A percentile compares a stretch with the other conserved stretches of the same genome.
These are phyloP conservation scores for Stephania cephalantha DNA, from an alignment of 164 flowering plant species.

Conservation along the genomic window DNA sequence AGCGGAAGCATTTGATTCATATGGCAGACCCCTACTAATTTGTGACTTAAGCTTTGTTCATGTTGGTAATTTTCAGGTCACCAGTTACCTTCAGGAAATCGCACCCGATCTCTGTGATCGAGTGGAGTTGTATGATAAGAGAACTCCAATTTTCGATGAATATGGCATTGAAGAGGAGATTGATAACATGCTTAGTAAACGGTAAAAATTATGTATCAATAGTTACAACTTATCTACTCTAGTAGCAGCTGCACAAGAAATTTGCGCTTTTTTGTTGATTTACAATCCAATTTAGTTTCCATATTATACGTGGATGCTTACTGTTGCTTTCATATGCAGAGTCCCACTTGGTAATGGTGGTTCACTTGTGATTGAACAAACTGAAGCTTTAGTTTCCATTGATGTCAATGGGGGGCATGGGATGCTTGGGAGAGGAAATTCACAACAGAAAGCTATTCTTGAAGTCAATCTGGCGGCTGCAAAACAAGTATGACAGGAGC, in stretches of 20 bases:
- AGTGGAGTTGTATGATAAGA: conserved; percentile 65
- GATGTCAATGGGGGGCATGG: conserved; percentile 98
- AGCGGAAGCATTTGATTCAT: too few relatives aligned
- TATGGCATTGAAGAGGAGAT: conserved; percentile 91
- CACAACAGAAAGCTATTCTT: conserved; percentile 86
- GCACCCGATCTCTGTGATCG: conserved; percentile 90
- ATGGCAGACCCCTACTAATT: too few relatives aligned
- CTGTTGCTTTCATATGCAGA: conserved; percentile 36
- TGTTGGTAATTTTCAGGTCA: conserved; percentile 46
- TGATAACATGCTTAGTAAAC: conserved; percentile 73
- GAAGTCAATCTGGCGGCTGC: conserved; percentile 97
- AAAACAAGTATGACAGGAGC: conserved; percentile 60
- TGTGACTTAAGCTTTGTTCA: too few relatives aligned
- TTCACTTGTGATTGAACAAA: conserved; percentile 92
- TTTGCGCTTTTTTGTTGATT: background rate
- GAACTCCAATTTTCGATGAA: conserved; percentile 77
- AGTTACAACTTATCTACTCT: background rate
- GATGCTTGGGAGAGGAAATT: conserved; percentile 78
- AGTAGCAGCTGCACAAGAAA: background rate
- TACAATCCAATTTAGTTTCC: background rate
- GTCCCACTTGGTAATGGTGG: conserved; percentile 84
- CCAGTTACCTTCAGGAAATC: conserved; percentile 88
- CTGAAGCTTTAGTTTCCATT: conserved; percentile 93
- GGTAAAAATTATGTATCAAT: conserved; percentile 37
- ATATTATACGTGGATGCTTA: conserved; percentile 7